Base-by-base conservation (phyloP, 2,329 filamentous ascomycete species). In the Acephala macrosclerotiorum region DNA sequence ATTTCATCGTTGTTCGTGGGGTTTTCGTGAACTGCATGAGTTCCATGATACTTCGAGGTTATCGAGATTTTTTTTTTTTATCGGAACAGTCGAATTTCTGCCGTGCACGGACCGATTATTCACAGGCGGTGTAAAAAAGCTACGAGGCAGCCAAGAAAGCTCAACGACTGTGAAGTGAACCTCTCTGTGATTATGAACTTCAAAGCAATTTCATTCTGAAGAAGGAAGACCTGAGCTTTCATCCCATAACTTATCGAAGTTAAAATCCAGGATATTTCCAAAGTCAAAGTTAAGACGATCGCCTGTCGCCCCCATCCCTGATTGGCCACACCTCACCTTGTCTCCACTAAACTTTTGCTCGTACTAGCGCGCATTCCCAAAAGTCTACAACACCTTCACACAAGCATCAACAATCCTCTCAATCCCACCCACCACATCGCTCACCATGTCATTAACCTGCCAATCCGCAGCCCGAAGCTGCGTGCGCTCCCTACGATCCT, bases 381-480 rank as follows among this genome's bases (percentile, higher is more conserved):
- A 64, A 64, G 25, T 55, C 45, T 53, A 45, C 56, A 58, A 51
- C 56, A 61, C 40, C 56, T 53, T 56, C 53, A 59, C 64, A 65
- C 58, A 60, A 64, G 59, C 57, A 55, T 45, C 56, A 29, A 20
- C 18, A 29, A 8, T 33, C 14, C 33, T 29, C 53, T 35, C 38
- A 38, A 60, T 25, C 45, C 64, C 61, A 63, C 63, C 45, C 61
- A 68, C 64, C 49, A 40, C 63, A 69, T 66, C 70, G 74, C 73
- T 73, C 78, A 81, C 75, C 75, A 90, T 90, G 87, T 86, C 87
- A 70, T 81, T 87, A 77, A 84, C 87, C 73, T 89, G 85, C 79
- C 84, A 87, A 79, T 86, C 83, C 78, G 87, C 85, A 77, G 87
- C 85, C 73, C 87, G 86, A 80, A 85, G 84, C 84, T 90, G 86